These are phyloP conservation scores for Lipomyces yamadae DNA, from an alignment of 805 yeast species.

Conservation along the genomic window DNA sequence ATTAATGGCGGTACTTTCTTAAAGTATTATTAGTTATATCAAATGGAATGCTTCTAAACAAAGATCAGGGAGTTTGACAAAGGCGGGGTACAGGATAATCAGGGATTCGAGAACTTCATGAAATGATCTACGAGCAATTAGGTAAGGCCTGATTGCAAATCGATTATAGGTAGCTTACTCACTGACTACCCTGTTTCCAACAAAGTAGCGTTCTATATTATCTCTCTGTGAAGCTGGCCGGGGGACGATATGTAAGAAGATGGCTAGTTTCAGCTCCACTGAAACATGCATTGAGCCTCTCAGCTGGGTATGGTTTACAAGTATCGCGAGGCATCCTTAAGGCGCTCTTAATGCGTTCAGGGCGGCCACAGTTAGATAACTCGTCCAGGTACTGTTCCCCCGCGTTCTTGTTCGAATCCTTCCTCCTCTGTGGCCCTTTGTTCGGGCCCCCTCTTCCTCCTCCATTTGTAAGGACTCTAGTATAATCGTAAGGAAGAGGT, in stretches of 20 bases:
- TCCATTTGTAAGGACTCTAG: conserved; percentile 5
- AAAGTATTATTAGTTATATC: no score
- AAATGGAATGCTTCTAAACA: no score
- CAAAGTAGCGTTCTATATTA: not conserved
- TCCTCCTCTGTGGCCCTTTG: not conserved
- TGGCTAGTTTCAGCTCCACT: conserved; percentile 4
- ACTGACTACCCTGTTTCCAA: not conserved
- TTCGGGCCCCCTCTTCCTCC: not conserved
- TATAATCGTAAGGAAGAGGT: conserved; percentile 5
- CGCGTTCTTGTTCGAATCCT: conserved; percentile 8
- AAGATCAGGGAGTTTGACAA: conserved; percentile 4
- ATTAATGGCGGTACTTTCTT: no score
- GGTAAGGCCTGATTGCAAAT: not conserved
- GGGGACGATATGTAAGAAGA: conserved; percentile 6
- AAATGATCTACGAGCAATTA: not conserved
- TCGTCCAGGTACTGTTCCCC: not conserved
- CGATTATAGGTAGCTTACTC: conserved; percentile 2
- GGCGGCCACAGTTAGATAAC: no score
- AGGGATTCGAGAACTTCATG: not conserved
- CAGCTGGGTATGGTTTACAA: not conserved
- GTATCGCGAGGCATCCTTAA: not conserved
- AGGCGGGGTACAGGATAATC: not conserved
- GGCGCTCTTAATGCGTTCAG: no score
- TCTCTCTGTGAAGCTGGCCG: conserved; percentile 5
- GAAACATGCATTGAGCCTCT: not conserved